These are phyloP conservation scores for Ceratocystis destructans DNA, from an alignment of 2,329 filamentous ascomycete genomes.

Conservation along the genomic window DNA sequence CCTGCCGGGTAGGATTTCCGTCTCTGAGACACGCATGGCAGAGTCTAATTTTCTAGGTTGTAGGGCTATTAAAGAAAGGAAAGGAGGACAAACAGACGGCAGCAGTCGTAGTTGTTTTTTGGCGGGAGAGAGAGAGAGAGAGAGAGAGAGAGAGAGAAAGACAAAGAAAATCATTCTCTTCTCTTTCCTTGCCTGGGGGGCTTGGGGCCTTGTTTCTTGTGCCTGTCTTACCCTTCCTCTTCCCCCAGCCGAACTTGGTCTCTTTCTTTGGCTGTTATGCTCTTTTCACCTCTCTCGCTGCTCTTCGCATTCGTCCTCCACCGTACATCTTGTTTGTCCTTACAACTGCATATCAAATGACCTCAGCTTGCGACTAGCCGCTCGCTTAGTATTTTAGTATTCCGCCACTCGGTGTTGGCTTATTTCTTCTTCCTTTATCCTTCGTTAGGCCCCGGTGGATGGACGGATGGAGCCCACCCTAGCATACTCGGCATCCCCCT, in stretches of 20 bases:
- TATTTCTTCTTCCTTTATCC: neutral
- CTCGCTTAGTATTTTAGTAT: neutral
- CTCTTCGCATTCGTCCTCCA: neutral
- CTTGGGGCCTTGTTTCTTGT: too few relatives aligned
- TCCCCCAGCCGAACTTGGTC: too few relatives aligned
- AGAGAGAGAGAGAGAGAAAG: neutral
- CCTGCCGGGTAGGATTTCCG: neutral
- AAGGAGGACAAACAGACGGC: neutral
- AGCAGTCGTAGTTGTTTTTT: neutral
- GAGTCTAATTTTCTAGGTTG: neutral
- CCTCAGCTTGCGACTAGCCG: neutral
- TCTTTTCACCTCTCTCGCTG: neutral
- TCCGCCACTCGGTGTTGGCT: neutral
- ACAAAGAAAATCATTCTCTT: neutral
- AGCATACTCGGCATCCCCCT: neutral
- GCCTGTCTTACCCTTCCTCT: too few relatives aligned
- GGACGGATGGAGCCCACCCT: neutral
- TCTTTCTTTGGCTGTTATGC: neutral
- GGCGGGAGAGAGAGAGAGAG: too few relatives aligned
- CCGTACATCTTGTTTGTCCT: too few relatives aligned
- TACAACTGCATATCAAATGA: too few relatives aligned
- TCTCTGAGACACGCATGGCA: neutral
- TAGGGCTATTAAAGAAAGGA: neutral
- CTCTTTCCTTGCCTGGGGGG: neutral
- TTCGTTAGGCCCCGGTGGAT: too few relatives aligned